phyloP scores from a whole-genome alignment of 2,329 filamentous ascomycete species.

The Diaporthe sp. region DNA sequence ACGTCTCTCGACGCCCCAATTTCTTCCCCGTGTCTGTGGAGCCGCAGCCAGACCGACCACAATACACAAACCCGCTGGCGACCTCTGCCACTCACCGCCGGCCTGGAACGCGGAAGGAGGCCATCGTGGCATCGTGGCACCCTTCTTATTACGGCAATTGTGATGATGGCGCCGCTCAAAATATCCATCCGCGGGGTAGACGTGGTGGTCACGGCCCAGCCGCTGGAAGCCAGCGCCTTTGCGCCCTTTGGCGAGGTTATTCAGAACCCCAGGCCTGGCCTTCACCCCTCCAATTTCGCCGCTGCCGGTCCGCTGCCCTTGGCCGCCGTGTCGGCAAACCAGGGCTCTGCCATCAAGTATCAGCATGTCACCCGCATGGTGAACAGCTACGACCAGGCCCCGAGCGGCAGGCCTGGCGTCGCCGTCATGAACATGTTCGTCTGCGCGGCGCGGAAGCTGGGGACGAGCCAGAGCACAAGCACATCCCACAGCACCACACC shows the following conservation, averaged over 20 bases:
- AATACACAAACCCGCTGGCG: background rate
- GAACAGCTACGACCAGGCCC: slow-evolving; percentile 78
- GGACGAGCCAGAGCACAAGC: slow-evolving; percentile 27
- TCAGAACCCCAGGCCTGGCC: slow-evolving; percentile 75
- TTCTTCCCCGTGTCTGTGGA: background rate
- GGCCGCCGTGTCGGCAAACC: slow-evolving; percentile 78
- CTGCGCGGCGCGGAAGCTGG: slow-evolving; percentile 76
- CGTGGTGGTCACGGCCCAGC: slow-evolving; percentile 69
- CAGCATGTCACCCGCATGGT: slow-evolving; percentile 80
- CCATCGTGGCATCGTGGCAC: slow-evolving; percentile 18
- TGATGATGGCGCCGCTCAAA: slow-evolving; percentile 41
- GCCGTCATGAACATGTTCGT: slow-evolving; percentile 91
- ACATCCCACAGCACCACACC: slow-evolving; percentile 26
- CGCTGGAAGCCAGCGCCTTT: slow-evolving; percentile 80
- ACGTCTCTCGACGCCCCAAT: background rate
- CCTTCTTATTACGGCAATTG: slow-evolving; percentile 1
- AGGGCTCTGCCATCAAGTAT: slow-evolving; percentile 91
- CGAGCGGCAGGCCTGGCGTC: slow-evolving; percentile 68
- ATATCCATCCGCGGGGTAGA: slow-evolving; percentile 61
- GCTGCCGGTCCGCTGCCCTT: slow-evolving; percentile 52
- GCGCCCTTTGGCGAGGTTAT: slow-evolving; percentile 87
- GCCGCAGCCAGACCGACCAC: slow-evolving; percentile 1
- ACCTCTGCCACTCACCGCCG: slow-evolving; percentile 15
- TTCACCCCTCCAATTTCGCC: slow-evolving; percentile 62
- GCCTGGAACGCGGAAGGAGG: slow-evolving; percentile 9